Evolutionary conservation across 306 rosid species (phyloP).

Genomic region (Cicer yamashitae): DNA sequence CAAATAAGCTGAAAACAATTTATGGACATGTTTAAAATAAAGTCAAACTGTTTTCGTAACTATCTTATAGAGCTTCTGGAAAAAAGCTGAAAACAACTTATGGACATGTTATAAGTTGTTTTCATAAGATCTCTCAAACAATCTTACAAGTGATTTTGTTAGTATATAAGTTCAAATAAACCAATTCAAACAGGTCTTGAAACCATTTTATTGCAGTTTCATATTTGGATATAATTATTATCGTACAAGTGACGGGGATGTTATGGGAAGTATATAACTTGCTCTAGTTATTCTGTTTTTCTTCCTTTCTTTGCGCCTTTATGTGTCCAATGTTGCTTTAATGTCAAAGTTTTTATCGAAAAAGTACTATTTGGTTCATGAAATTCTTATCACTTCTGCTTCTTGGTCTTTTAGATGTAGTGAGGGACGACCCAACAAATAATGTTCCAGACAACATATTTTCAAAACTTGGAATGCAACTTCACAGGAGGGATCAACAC

Average conservation of each 20-base stretch:
- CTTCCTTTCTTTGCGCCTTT: conserved; percentile 19
- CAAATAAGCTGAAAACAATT: too few species aligned
- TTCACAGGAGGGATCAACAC: conserved; percentile 88
- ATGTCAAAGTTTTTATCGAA: conserved; percentile 18
- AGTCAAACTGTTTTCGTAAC: too few species aligned
- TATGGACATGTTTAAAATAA: too few species aligned
- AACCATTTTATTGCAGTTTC: conserved; percentile 27
- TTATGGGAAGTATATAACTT: conserved; percentile 7
- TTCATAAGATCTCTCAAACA: too few species aligned
- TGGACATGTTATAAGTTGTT: too few species aligned
- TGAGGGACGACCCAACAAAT: conserved; percentile 91
- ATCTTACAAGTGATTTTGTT: too few species aligned
- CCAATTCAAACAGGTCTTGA: not conserved
- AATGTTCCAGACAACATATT: conserved; percentile 90
- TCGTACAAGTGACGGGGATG: not conserved
- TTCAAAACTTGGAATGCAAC: conserved; percentile 89
- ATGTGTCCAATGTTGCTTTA: not conserved
- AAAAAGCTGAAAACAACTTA: too few species aligned
- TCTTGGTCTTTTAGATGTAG: conserved; percentile 68
- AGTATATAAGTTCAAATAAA: too few species aligned
- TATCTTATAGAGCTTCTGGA: too few species aligned
- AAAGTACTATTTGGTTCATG: not conserved
- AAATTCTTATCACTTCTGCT: conserved; percentile 10
- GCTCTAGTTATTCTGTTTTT: conserved; percentile 7
- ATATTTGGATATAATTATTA: conserved; percentile 1